Conservation (phyloP, 139 green algal species). For the Picochlorum costavermella region DNA sequence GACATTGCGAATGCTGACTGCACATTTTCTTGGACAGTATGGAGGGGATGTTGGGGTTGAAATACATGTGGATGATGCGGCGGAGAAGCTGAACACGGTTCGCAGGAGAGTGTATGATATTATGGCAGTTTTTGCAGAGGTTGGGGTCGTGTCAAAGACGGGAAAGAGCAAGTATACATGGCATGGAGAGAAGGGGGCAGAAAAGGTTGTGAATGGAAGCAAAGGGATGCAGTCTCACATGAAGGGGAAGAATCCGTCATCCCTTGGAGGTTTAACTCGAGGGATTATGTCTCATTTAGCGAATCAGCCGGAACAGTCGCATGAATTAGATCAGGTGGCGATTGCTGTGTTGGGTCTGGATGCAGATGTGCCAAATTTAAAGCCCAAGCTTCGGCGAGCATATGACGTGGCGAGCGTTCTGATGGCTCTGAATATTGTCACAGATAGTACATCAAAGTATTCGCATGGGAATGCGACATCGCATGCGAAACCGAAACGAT, state of each 20-base stretch:
- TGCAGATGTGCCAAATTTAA: constrained; percentile 32
- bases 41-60: too few relatives aligned
- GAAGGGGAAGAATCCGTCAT: background rate
- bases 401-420: constrained; percentile 78
- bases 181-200: background rate
- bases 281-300: background rate
- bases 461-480: too few relatives aligned
- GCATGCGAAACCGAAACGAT: too few relatives aligned
- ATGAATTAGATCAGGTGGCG: constrained; percentile 44
- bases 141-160: constrained; percentile 86
- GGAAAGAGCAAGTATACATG: constrained; percentile 67
- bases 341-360: constrained; percentile 29
- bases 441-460: background rate
- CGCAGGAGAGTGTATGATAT: constrained; percentile 90
- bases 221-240: too few relatives aligned
- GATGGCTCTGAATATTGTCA: background rate
- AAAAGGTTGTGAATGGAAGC: background rate
- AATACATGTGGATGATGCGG: too few relatives aligned
- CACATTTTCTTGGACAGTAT: too few relatives aligned
- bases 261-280: background rate
- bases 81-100: too few relatives aligned
- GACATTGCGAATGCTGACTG: background rate
- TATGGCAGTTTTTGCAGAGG: constrained; percentile 90
- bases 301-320: constrained; percentile 46
- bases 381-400: constrained; percentile 56